Conservation (phyloP, 1,284 basidiomycete species). For the Phellopilus nigrolimitatus region DNA sequence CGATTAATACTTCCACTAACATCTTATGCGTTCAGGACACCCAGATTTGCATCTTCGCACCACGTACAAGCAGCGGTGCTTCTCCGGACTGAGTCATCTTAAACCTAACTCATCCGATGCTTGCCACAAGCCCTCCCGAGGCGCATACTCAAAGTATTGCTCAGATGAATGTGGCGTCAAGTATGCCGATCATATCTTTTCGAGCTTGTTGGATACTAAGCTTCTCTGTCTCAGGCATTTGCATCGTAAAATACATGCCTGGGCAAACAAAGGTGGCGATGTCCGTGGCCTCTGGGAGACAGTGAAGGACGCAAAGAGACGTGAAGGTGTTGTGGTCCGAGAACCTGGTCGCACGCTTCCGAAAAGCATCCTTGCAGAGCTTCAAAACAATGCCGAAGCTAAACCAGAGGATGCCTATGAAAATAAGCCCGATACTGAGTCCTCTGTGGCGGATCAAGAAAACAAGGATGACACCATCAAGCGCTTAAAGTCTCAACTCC, state of each 20-base stretch:
- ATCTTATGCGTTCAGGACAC: slow-evolving; percentile 42
- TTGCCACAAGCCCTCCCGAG: slow-evolving; percentile 74
- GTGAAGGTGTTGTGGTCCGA: slow-evolving; percentile 62
- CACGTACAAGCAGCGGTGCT: slow-evolving; percentile 76
- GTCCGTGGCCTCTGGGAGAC: slow-evolving; percentile 62
- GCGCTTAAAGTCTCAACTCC: slow-evolving; percentile 46
- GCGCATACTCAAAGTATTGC: slow-evolving; percentile 80
- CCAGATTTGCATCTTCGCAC: slow-evolving; percentile 55
- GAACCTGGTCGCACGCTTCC: slow-evolving; percentile 18
- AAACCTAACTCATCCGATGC: slow-evolving; percentile 56
- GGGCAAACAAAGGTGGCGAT: slow-evolving; percentile 55
- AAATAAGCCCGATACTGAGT: slow-evolving; percentile 5
- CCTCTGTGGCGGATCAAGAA: slow-evolving; percentile 20
- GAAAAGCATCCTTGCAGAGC: slow-evolving; percentile 12
- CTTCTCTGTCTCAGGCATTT: slow-evolving; percentile 33
- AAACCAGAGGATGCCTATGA: not conserved
- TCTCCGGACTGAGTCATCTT: slow-evolving; percentile 55
- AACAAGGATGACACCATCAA: slow-evolving; percentile 40
- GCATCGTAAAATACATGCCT: slow-evolving; percentile 54
- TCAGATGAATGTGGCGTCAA: slow-evolving; percentile 74
- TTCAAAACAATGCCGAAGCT: slow-evolving; percentile 7
- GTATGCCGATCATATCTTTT: slow-evolving; percentile 25
- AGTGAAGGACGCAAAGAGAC: slow-evolving; percentile 59
- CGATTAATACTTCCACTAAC: slow-evolving; percentile 17
- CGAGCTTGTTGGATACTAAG: not conserved